phyloP scores from a whole-genome alignment of 768 basidiomycete genomes.

The Hirschioporus abietinus region DNA sequence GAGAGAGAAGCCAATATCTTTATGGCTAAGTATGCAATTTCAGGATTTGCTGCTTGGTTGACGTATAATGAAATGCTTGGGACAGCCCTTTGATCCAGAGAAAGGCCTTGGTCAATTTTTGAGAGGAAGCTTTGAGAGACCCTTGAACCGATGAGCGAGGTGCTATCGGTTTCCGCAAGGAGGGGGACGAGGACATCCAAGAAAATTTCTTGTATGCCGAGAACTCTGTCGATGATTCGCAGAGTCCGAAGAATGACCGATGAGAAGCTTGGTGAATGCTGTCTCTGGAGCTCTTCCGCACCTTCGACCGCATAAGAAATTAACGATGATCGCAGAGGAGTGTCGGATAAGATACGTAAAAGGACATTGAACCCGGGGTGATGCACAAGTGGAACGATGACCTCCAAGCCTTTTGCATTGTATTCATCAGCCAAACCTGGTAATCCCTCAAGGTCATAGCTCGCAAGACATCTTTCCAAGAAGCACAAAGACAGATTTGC shows the following conservation, averaged over 20 bases:
- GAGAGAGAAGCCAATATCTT: slow-evolving; percentile 71
- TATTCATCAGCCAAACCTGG: slow-evolving; percentile 52
- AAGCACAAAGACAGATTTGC: slow-evolving; percentile 82
- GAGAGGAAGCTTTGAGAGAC: slow-evolving; percentile 67
- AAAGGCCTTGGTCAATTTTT: slow-evolving; percentile 67
- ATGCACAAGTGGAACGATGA: slow-evolving; percentile 48
- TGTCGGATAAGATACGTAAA: slow-evolving; percentile 68
- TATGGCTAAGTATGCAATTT: slow-evolving; percentile 71
- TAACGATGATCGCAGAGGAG: slow-evolving; percentile 66
- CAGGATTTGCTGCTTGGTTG: slow-evolving; percentile 54
- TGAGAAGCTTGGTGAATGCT: slow-evolving; percentile 45
- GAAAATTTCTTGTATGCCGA: slow-evolving; percentile 87
- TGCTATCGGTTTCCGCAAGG: slow-evolving; percentile 58
- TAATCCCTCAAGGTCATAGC: slow-evolving; percentile 75
- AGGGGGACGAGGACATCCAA: slow-evolving; percentile 81
- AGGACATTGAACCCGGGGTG: slow-evolving; percentile 90
- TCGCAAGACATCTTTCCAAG: slow-evolving; percentile 76
- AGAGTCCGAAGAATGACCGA: slow-evolving; percentile 76
- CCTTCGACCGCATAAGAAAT: slow-evolving; percentile 81
- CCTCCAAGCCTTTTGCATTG: slow-evolving; percentile 40
- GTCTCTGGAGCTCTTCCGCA: slow-evolving; percentile 39
- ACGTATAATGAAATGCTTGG: slow-evolving; percentile 83
- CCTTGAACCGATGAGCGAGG: slow-evolving; percentile 46
- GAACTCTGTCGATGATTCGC: slow-evolving; percentile 71
- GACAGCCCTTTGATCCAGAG: slow-evolving; percentile 64